These are phyloP conservation scores for Colletotrichum sp. DNA, from an alignment of 2,329 filamentous ascomycete species.

Conservation along the genomic window DNA sequence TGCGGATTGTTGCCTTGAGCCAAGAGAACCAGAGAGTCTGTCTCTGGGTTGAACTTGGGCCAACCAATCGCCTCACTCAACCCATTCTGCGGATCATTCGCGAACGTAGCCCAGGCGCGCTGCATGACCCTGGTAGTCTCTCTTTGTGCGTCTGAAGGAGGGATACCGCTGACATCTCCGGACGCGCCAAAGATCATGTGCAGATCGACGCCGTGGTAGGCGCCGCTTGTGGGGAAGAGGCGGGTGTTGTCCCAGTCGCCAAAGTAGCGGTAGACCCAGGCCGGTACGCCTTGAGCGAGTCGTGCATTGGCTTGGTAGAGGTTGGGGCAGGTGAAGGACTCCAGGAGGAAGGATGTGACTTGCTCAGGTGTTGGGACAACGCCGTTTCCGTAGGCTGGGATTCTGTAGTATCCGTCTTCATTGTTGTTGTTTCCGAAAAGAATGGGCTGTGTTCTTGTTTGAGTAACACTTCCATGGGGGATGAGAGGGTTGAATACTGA, in stretches of 20 bases:
- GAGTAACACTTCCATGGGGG: accelerated
- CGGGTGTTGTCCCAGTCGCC: slow-evolving; percentile 55
- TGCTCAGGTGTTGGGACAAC: slow-evolving; percentile 41
- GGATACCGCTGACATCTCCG: slow-evolving; percentile 41
- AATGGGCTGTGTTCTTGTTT: slow-evolving; percentile 34
- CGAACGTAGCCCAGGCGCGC: slow-evolving; percentile 45
- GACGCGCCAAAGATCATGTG: slow-evolving; percentile 52
- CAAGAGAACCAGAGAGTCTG: slow-evolving; percentile 30
- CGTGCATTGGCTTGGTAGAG: slow-evolving; percentile 41
- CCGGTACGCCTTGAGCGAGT: slow-evolving; percentile 34
- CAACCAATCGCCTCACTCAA: slow-evolving; percentile 37
- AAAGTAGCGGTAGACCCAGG: slow-evolving; percentile 53
- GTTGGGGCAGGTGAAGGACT: slow-evolving; percentile 52
- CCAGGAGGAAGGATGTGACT: slow-evolving; percentile 43
- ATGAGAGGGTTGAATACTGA: accelerated
- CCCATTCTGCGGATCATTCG: slow-evolving; percentile 38
- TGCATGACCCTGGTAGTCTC: slow-evolving; percentile 41
- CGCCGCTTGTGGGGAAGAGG: slow-evolving; percentile 48
- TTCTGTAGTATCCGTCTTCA: slow-evolving; percentile 52
- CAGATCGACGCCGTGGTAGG: slow-evolving; percentile 54
- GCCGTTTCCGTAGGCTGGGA: slow-evolving; percentile 44
- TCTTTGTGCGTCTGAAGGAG: slow-evolving; percentile 32
- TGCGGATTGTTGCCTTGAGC: slow-evolving; percentile 28
- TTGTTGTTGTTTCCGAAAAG: slow-evolving; percentile 49
- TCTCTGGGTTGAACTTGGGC: slow-evolving; percentile 34